These are phyloP conservation scores for Pseudonitzschia multiseries DNA, from an alignment of 108 stramenopile species.

Conservation along the genomic window DNA sequence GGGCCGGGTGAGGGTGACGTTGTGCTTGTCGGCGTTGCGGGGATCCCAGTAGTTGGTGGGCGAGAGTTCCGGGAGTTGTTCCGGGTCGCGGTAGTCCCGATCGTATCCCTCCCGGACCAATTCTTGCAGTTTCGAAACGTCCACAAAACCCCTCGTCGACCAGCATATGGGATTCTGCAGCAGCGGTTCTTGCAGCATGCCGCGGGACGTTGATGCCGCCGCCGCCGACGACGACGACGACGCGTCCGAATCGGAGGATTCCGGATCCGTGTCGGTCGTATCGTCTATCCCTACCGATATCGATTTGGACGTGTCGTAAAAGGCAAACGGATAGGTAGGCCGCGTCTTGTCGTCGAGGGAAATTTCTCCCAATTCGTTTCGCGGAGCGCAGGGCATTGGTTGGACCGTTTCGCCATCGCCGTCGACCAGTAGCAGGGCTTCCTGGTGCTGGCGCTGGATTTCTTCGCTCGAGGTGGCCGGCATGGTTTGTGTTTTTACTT, in stretches of 20 bases:
- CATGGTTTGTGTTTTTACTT: conserved; percentile 36
- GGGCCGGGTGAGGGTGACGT: conserved; percentile 85
- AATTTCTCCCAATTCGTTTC: conserved; percentile 60
- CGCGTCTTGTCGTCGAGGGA: conserved; percentile 51
- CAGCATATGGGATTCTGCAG: conserved; percentile 46
- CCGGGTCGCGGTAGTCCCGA: conserved; percentile 28
- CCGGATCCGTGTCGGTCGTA: conserved; percentile 12
- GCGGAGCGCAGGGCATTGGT: conserved; percentile 47
- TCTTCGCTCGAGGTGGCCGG: conserved; percentile 68
- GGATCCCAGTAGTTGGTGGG: conserved; percentile 77
- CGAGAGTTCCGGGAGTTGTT: conserved; percentile 9
- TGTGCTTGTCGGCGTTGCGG: conserved; percentile 66
- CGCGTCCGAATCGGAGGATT: neutral
- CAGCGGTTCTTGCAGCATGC: neutral
- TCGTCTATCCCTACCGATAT: conserved; percentile 19
- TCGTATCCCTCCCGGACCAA: conserved; percentile 71
- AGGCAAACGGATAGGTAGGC: conserved; percentile 44
- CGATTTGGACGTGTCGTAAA: neutral
- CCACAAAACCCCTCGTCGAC: conserved; percentile 65
- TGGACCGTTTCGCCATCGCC: neutral
- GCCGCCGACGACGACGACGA: neutral
- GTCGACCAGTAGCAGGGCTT: conserved; percentile 49
- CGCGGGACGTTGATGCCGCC: neutral
- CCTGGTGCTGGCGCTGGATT: conserved; percentile 71
- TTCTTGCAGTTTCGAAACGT: conserved; percentile 57